Evolutionary conservation across 1,139 yeast species (phyloP), one percentile per base, ranked within the genome.

Genomic region (Wickerhamomyces sp.): DNA sequence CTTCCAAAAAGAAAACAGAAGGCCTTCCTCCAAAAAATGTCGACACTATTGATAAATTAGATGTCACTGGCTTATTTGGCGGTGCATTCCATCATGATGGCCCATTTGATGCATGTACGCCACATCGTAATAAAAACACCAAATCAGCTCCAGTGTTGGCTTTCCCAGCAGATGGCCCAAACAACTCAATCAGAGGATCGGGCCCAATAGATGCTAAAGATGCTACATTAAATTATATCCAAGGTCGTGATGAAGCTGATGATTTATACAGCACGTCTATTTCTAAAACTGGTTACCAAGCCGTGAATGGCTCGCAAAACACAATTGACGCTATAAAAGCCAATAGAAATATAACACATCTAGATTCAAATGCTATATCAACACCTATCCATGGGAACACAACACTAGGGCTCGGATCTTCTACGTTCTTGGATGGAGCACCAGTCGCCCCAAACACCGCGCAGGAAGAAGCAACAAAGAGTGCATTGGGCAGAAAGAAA

Each of bases 71-170:
- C 1, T 73, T 92, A 49, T 90, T 86, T 59, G 97, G 97, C n/a
- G 85, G 86, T 21, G 87, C 92, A 1, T 92, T 92, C 72, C 98
- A 92, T 63, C 98, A 92, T 61, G 98, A 92, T 63, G 98, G 98
- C 13, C 98, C 98, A 15, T 92, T 92, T 61, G 98, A 92, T 62
- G 98, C 98, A 3, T 90, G 97, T 63, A 85, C 95, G 6, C 97
- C 98, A 7, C 96, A 87, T 62, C 81, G 97, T 61, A 92, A 92
- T 65, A 86, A 85, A 64, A 76, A 84, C 58, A 68, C 67, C 22
- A 82, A 79, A 59, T 79, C 78, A 31, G 96, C 97, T 0, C 98
- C 98, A 3, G 96, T 92, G 20, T 72, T 81, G 68, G 98, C 98
- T 1, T 92, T 89, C 72, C 96, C 97, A 3, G 84, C 75, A 6